phyloP scores from a whole-genome alignment of 2,329 filamentous ascomycete species.

The Nemania diffusa region DNA sequence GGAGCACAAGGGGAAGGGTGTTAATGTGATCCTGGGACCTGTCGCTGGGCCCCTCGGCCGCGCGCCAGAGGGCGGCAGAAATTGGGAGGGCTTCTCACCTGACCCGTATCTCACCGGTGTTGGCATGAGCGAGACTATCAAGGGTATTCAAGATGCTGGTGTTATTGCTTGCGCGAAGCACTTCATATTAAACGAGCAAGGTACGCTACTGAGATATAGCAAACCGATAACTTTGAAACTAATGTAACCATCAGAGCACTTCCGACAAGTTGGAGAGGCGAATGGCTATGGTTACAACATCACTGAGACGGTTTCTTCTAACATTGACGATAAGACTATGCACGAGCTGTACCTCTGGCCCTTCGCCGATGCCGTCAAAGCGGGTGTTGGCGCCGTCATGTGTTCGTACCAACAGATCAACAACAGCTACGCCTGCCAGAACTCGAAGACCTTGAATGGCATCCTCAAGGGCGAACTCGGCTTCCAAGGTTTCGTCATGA shows the following conservation, averaged over 20 bases:
- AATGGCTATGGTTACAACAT: conserved; percentile 70
- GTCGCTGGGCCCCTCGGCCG: conserved; percentile 79
- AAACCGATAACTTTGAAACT: conserved; percentile 19
- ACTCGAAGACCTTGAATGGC: conserved; percentile 78
- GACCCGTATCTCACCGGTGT: conserved; percentile 81
- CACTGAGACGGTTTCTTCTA: conserved; percentile 66
- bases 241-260: conserved; percentile 66
- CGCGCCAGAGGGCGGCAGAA: conserved; percentile 72
- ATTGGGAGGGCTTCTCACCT: conserved; percentile 77
- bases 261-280: conserved; percentile 70
- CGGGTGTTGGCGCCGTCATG: conserved; percentile 73
- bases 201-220: conserved; percentile 40
- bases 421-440: conserved; percentile 83
- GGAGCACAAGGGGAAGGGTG: conserved; percentile 77
- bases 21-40: conserved; percentile 78
- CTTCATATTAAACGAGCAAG: conserved; percentile 75
- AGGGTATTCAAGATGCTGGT: conserved; percentile 82
- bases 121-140: conserved; percentile 77
- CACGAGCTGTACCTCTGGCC: conserved; percentile 84
- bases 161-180: conserved; percentile 84
- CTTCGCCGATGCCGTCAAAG: conserved; percentile 76
- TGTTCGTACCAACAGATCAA: conserved; percentile 82
- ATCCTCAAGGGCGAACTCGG: conserved; percentile 82
- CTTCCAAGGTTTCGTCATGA: conserved; percentile 83
- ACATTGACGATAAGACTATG: conserved; percentile 77